Conservation (phyloP, 2,329 filamentous ascomycete genomes). For the Aureobasidium zeae region DNA sequence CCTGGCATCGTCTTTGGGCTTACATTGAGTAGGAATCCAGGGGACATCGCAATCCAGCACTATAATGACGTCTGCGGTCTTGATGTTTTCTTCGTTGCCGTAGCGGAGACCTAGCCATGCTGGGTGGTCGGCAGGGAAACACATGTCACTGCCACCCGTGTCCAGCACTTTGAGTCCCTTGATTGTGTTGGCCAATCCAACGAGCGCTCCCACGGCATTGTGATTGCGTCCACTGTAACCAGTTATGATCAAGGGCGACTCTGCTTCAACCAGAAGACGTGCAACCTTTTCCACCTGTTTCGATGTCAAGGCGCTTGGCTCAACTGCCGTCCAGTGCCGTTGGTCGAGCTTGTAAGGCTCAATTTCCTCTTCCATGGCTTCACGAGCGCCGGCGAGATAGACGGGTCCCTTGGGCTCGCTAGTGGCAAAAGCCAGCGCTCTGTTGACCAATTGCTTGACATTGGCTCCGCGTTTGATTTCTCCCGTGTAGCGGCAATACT, state of each 20-base stretch:
- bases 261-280: constrained; percentile 52
- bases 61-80: constrained; percentile 71
- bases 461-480: constrained; percentile 80
- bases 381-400: constrained; percentile 67
- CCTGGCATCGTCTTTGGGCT: constrained; percentile 46
- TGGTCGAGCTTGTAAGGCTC: constrained; percentile 61
- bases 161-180: constrained; percentile 64
- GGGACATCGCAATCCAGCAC: constrained; percentile 86
- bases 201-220: constrained; percentile 49
- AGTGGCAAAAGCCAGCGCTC: constrained; percentile 71
- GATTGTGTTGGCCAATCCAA: constrained; percentile 57
- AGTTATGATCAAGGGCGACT: constrained; percentile 59
- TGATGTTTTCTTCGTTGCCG: constrained; percentile 63
- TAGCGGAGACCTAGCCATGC: constrained; percentile 56
- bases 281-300: constrained; percentile 51
- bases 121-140: constrained; percentile 62
- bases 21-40: constrained; percentile 75
- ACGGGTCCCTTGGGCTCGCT: constrained; percentile 71
- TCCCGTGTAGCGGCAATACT: constrained; percentile 76
- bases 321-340: constrained; percentile 59
- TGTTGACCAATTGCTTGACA: constrained; percentile 81
- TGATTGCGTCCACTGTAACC: constrained; percentile 66
- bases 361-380: constrained; percentile 80
- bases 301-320: constrained; percentile 52
- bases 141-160: constrained; percentile 71